These are phyloP conservation scores for Musa itinerans DNA, from an alignment of 176 grass and related monocot genomes.

Conservation along the genomic window DNA sequence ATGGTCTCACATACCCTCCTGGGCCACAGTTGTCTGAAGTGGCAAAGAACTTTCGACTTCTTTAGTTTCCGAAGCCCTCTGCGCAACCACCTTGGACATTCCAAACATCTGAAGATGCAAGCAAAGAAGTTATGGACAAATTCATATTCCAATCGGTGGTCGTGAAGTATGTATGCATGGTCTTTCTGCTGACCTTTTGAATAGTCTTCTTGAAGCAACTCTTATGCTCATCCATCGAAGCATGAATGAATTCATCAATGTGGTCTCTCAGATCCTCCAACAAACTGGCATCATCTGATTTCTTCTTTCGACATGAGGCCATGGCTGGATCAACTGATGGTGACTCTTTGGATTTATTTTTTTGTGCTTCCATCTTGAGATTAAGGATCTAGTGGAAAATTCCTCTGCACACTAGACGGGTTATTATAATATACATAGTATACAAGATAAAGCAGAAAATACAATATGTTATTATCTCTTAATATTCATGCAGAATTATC, in stretches of 20 bases:
- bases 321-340: conserved; percentile 39
- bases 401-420: not conserved
- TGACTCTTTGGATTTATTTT: conserved; percentile 27
- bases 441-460: not conserved
- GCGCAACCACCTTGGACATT: conserved; percentile 65
- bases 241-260: conserved; percentile 80
- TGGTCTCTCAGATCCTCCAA: conserved; percentile 76
- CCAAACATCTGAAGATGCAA: conserved; percentile 67
- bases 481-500: not conserved
- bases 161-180: not conserved
- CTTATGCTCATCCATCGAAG: conserved; percentile 96
- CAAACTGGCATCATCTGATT: conserved; percentile 57
- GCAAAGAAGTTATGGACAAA: not conserved
- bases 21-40: conserved; percentile 68
- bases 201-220: conserved; percentile 86
- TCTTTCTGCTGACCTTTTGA: conserved; percentile 40
- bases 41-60: conserved; percentile 63
- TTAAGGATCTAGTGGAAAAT: not conserved
- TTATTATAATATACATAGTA: not conserved
- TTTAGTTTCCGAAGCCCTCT: conserved; percentile 23
- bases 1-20: conserved; percentile 21
- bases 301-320: conserved; percentile 75
- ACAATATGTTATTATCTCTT: not conserved
- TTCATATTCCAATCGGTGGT: not conserved
- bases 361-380: conserved; percentile 50